Evolutionary conservation across 441 rosid genomes (phyloP).

Genomic region (Eutrema salsugineum): DNA sequence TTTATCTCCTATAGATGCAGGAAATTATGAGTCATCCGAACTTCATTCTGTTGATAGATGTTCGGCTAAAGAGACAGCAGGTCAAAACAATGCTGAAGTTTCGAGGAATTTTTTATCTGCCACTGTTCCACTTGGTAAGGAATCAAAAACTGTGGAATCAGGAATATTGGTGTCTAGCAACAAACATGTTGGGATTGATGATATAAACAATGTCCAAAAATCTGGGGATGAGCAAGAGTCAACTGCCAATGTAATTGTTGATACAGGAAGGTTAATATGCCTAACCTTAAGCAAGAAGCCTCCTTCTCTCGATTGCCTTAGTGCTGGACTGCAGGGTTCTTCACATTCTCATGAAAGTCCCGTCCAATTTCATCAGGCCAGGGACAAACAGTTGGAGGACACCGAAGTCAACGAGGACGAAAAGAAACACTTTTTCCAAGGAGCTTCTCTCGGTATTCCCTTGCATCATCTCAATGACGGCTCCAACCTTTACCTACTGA

Average conservation of each 20-base stretch:
- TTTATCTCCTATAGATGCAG: constrained; percentile 22
- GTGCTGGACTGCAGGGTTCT: constrained; percentile 37
- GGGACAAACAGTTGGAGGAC: constrained; percentile 31
- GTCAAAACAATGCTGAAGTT: constrained; percentile 21
- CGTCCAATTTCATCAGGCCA: constrained; percentile 20
- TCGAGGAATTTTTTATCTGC: constrained; percentile 27
- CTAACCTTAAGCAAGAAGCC: constrained; percentile 56
- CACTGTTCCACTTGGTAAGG: constrained; percentile 20
- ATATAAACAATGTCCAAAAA: constrained; percentile 21
- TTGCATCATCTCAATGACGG: constrained; percentile 76
- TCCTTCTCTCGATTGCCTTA: constrained; percentile 39
- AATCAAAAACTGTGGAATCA: constrained; percentile 17
- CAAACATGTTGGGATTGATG: constrained; percentile 25
- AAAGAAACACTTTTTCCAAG: constrained; percentile 28
- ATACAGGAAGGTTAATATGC: constrained; percentile 35
- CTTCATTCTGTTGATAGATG: constrained; percentile 25
- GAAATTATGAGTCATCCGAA: constrained; percentile 30
- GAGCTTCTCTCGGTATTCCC: constrained; percentile 58
- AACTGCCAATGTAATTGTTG: constrained; percentile 29
- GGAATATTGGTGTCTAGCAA: constrained; percentile 24
- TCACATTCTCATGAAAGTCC: constrained; percentile 27
- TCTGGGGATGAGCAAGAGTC: constrained; percentile 29
- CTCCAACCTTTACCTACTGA: constrained; percentile 62
- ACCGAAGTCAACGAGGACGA: constrained; percentile 28
- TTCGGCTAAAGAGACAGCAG: constrained; percentile 30